A percentile compares a stretch with the other conserved stretches of the same genome.
Evolutionary conservation across 169 alveolate species (phyloP).

Genomic region (Cyclospora cayetanensis): DNA sequence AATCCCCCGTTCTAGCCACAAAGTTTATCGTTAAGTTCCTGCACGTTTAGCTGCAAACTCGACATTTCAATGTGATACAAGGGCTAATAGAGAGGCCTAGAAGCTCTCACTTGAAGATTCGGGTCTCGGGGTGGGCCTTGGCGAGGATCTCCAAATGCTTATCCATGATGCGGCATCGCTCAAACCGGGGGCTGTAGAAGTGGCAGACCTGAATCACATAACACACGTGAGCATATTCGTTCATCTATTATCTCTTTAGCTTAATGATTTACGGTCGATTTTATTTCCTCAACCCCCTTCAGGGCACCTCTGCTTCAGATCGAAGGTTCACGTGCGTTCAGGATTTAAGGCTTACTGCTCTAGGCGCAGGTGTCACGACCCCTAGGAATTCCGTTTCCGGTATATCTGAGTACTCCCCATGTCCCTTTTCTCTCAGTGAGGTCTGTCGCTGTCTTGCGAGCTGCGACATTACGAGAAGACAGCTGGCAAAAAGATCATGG

Average conservation of each 20-base stretch:
- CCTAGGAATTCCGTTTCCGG: slow-evolving; percentile 67
- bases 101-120: slow-evolving; percentile 75
- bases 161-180: slow-evolving; percentile 89
- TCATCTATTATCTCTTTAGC: too few relatives aligned
- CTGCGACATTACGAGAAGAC: neutral
- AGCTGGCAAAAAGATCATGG: too few relatives aligned
- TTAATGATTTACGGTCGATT: too few relatives aligned
- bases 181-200: slow-evolving; percentile 87
- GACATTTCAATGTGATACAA: too few relatives aligned
- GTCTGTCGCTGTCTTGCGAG: slow-evolving; percentile 25
- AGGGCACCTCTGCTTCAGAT: too few relatives aligned
- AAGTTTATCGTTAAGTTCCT: too few relatives aligned
- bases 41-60: too few relatives aligned
- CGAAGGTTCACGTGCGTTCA: slow-evolving; percentile 14
- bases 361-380: slow-evolving; percentile 24
- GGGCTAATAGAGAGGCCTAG: too few relatives aligned
- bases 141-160: slow-evolving; percentile 85
- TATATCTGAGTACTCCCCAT: slow-evolving; percentile 66
- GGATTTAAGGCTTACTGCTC: slow-evolving; percentile 57
- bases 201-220: slow-evolving; percentile 78
- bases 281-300: too few relatives aligned
- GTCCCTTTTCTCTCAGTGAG: slow-evolving; percentile 49
- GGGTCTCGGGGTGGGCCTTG: slow-evolving; percentile 82
- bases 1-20: too few relatives aligned
- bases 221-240: too few relatives aligned